Base-by-base conservation (phyloP, 495 filamentous ascomycete genomes). In the Penicillium mononematosum region DNA sequence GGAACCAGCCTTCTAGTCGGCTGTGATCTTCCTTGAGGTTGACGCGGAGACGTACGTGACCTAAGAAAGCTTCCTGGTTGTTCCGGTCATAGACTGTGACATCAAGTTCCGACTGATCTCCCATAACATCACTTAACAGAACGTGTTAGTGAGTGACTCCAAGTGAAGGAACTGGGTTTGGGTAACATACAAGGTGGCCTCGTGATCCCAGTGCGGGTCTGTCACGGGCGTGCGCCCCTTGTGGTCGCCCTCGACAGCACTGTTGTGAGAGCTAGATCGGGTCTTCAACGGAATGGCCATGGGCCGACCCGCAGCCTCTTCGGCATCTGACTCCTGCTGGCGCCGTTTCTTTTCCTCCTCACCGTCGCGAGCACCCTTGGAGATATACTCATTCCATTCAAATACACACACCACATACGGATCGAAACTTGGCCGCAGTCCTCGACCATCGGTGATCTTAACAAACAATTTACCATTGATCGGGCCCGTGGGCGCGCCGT, bases 341-440 rank as follows among this genome's bases (percentile, higher is more conserved):
- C 59, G 64, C 24, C 58, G 59, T 59, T 65, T 81, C 73, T 66
- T 76, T 36, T 85, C 81, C 52, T 83, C 80, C 29, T 74, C 77
- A 11, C 81, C 80, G 55, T 77, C 75, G 54, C 83, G 84, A 42
- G 91, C 90, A 12, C 90, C 90, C 55, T 86, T 88, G 10, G 94
- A 97, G 49, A 98, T 96, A 61, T 92, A 88, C 68, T 98, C 95
- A 64, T 92, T 94, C 71, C 90, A 90, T 68, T 98, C 94, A 64
- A 97, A 98, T 24, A 96, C 92, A 42, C 91, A 96, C 14, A 98
- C 92, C 20, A 96, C 91, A 66, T 98, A 98, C 2, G 94, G 94
- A 64, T 96, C 88, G 39, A 83, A 81, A 67, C 91, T 91, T 11
- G 86, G 89, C 50, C 87, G 81, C 25, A 98, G 73, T 3, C 89